Conservation (phyloP, 2,329 filamentous ascomycete species). For the Emmonsiellopsis sp. region DNA sequence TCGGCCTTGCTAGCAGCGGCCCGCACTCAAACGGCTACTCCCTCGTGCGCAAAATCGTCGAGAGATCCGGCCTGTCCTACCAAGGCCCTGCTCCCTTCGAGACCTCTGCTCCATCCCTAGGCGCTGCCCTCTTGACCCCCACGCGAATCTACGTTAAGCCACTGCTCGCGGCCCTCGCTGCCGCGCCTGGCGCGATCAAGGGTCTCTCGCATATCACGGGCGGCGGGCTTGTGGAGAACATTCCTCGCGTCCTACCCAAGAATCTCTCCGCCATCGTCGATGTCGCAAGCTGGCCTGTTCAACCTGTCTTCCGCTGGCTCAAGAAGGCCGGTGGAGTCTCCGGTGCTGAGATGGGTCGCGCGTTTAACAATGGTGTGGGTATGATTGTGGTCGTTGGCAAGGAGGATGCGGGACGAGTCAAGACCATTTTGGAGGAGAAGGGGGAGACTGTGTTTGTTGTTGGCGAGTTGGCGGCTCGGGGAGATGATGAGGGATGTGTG, state of each 20-base stretch:
- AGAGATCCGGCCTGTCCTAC: conserved; percentile 62
- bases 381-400: conserved; percentile 80
- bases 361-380: conserved; percentile 90
- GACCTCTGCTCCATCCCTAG: conserved; percentile 45
- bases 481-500: conserved; percentile 50
- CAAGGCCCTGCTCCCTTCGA: conserved; percentile 70
- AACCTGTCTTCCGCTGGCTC: conserved; percentile 79
- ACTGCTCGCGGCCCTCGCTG: conserved; percentile 55
- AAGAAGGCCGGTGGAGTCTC: conserved; percentile 62
- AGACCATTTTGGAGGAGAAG: conserved; percentile 50
- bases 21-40: conserved; percentile 97
- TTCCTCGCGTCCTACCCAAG: conserved; percentile 82
- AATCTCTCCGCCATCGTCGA: conserved; percentile 74
- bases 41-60: conserved; percentile 82
- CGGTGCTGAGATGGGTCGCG: conserved; percentile 73
- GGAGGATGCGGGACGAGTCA: conserved; percentile 53
- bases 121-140: conserved; percentile 72
- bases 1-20: conserved; percentile 77
- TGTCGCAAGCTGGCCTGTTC: conserved; percentile 64
- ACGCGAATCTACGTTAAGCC: conserved; percentile 90
- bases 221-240: conserved; percentile 85
- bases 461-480: conserved; percentile 55
- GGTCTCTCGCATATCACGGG: conserved; percentile 96
- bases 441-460: conserved; percentile 73
- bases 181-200: conserved; percentile 49